Conservation (phyloP, 352 stramenopile species). For the Globisporangium paroecandrum region DNA sequence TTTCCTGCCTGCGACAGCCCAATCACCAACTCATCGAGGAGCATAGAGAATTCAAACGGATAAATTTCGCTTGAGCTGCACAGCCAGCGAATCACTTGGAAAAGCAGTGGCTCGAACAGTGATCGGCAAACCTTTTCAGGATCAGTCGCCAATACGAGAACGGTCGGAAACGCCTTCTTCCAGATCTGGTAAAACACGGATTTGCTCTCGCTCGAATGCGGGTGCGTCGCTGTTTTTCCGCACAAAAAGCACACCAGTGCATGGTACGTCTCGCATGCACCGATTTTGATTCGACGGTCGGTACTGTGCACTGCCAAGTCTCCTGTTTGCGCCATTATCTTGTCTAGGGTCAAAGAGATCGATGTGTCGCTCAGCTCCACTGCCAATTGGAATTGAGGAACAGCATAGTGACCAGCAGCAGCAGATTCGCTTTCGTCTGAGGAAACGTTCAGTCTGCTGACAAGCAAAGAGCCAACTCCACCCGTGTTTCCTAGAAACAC, state of each 20-base stretch:
- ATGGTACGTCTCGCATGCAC: conserved; percentile 66
- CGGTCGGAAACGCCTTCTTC: conserved; percentile 39
- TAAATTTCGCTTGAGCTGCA: conserved; percentile 49
- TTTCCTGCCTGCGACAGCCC: conserved; percentile 49
- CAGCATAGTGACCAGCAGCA: conserved; percentile 6
- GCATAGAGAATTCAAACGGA: conserved; percentile 61
- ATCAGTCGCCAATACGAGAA: conserved; percentile 63
- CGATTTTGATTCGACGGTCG: conserved; percentile 56
- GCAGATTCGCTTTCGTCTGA: conserved; percentile 9
- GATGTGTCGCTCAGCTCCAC: conserved; percentile 42
- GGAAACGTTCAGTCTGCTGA: conserved; percentile 31
- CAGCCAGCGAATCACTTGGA: conserved; percentile 72
- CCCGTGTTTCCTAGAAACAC: conserved; percentile 52
- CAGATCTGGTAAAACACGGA: conserved; percentile 63
- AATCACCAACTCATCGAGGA: conserved; percentile 58
- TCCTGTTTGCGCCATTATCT: conserved; percentile 49
- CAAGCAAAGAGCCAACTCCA: conserved; percentile 39
- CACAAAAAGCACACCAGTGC: conserved; percentile 66
- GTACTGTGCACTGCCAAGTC: conserved; percentile 47
- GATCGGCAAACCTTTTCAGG: conserved; percentile 64
- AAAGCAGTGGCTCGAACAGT: conserved; percentile 71
- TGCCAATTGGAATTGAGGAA: conserved; percentile 32
- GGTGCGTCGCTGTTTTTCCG: conserved; percentile 64
- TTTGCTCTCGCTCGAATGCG: conserved; percentile 54
- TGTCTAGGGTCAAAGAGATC: conserved; percentile 41